phyloP scores from a whole-genome alignment of 1,284 basidiomycete species.

The Cutaneotrichosporon sp. region DNA sequence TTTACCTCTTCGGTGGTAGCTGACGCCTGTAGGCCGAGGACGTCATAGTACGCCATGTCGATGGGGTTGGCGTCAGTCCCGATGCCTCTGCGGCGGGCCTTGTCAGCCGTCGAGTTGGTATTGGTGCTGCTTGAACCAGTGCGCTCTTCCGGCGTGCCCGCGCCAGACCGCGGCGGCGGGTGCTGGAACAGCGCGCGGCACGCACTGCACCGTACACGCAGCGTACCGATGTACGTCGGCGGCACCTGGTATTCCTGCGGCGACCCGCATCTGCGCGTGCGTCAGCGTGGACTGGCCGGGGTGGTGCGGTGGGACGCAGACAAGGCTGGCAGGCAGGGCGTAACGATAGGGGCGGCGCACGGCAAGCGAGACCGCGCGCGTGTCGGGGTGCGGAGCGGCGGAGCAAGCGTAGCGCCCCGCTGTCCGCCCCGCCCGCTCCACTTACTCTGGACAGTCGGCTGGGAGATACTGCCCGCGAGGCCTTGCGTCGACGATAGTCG shows the following conservation, averaged over 20 bases:
- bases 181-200: conserved; percentile 48
- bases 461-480: conserved; percentile 41
- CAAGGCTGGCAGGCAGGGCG: too few species aligned
- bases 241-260: conserved; percentile 71
- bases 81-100: conserved; percentile 55
- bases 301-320: background rate
- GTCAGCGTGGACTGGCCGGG: background rate
- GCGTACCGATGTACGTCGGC: conserved; percentile 57
- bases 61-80: conserved; percentile 83
- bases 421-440: background rate
- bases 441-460: conserved; percentile 44
- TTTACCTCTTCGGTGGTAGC: conserved; percentile 59
- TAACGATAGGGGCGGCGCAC: background rate
- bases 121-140: background rate
- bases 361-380: background rate
- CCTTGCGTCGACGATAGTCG: conserved; percentile 45
- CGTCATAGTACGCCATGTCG: conserved; percentile 78
- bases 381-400: background rate
- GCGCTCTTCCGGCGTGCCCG: background rate
- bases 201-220: conserved; percentile 65
- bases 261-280: conserved; percentile 52
- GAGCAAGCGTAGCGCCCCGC: background rate
- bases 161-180: conserved; percentile 12
- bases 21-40: conserved; percentile 38
- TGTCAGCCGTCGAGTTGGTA: conserved; percentile 33